Evolutionary conservation across 2,329 filamentous ascomycete genomes (phyloP).

Genomic region (Lecanicillium sp.): DNA sequence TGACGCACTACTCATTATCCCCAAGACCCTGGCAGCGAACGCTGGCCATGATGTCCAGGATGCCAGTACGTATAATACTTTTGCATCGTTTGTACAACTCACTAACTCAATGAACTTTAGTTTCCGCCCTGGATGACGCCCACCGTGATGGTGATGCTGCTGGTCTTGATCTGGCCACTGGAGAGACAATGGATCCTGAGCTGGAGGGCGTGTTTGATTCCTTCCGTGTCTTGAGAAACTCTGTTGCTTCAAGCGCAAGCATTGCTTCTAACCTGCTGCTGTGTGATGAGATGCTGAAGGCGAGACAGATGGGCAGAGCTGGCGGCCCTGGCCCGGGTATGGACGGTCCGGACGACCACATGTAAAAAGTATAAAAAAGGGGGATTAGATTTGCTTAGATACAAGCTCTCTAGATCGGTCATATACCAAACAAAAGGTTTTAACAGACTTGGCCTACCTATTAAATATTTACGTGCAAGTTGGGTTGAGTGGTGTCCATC

Average conservation of each 20-base stretch:
- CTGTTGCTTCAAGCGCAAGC: slow-evolving; percentile 84
- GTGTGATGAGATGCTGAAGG: slow-evolving; percentile 96
- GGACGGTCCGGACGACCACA: slow-evolving; percentile 50
- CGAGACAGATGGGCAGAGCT: slow-evolving; percentile 79
- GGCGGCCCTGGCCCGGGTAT: slow-evolving; percentile 56
- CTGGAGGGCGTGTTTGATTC: slow-evolving; percentile 92
- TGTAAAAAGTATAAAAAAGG: slow-evolving; percentile 26
- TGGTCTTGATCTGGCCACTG: slow-evolving; percentile 78
- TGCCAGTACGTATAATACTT: slow-evolving; percentile 55
- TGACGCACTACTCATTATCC: slow-evolving; percentile 89
- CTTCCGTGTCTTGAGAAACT: slow-evolving; percentile 90
- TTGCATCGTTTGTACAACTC: background rate
- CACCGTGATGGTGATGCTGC: slow-evolving; percentile 75
- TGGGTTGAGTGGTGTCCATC: no score
- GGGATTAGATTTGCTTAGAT: slow-evolving; percentile 28
- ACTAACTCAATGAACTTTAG: slow-evolving; percentile 33
- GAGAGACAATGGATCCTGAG: slow-evolving; percentile 90
- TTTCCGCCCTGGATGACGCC: slow-evolving; percentile 83
- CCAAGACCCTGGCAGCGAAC: slow-evolving; percentile 94
- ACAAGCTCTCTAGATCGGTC: slow-evolving; percentile 23
- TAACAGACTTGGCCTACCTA: no score
- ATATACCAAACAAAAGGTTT: slow-evolving; percentile 10
- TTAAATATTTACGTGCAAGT: no score
- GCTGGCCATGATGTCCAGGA: slow-evolving; percentile 96
- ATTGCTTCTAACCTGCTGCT: slow-evolving; percentile 93